These are phyloP conservation scores for Nitzschia sp. DNA, from an alignment of 108 stramenopile genomes.

Conservation along the genomic window DNA sequence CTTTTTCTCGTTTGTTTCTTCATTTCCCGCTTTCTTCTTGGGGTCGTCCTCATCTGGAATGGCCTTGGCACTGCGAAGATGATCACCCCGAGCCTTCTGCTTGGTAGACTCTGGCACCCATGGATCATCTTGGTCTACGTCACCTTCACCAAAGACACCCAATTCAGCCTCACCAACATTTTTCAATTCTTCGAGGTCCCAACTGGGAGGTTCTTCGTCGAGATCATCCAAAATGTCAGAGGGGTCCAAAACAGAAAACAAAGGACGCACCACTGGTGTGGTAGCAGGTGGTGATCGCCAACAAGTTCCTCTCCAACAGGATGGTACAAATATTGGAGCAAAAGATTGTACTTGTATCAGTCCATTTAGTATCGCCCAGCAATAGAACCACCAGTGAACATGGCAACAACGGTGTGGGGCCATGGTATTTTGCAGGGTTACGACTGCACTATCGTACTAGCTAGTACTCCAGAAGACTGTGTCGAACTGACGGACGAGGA, in stretches of 20 bases:
- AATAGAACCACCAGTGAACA: too few relatives aligned
- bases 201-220: conserved; percentile 10
- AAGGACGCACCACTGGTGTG: too few relatives aligned
- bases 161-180: conserved; percentile 18
- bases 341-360: not conserved
- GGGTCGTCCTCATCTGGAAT: not conserved
- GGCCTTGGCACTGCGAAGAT: not conserved
- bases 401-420: too few relatives aligned
- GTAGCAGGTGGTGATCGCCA: too few relatives aligned
- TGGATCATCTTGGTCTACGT: conserved; percentile 34
- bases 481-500: too few relatives aligned
- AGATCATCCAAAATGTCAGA: not conserved
- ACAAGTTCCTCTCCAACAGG: too few relatives aligned
- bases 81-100: conserved; percentile 20
- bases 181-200: conserved; percentile 22
- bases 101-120: conserved; percentile 62
- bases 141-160: conserved; percentile 31
- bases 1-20: conserved; percentile 27
- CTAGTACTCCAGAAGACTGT: too few relatives aligned
- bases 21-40: conserved; percentile 12
- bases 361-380: not conserved
- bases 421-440: too few relatives aligned
- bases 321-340: too few relatives aligned
- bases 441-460: too few relatives aligned
- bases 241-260: not conserved